Percentiles rank a stretch among this genome's conserved stretches.
These are phyloP conservation scores for Bromus sterilis DNA, from an alignment of 176 grass and related monocot species.

Conservation along the genomic window DNA sequence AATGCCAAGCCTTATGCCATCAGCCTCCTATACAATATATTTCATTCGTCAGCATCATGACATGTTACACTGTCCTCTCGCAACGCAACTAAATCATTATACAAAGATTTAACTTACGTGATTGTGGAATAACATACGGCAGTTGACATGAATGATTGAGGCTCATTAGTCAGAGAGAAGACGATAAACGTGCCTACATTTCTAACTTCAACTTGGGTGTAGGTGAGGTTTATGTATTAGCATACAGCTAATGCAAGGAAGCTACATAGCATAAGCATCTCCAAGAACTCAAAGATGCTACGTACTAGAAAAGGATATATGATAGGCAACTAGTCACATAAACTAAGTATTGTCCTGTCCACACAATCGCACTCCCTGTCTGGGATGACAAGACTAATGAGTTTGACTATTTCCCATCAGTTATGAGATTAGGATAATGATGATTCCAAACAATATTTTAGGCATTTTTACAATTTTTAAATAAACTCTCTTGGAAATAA, in stretches of 20 bases:
- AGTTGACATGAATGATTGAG: background rate
- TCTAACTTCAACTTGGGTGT: background rate
- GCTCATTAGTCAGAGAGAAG: background rate
- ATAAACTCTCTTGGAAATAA: background rate
- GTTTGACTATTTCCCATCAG: background rate
- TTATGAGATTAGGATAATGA: background rate
- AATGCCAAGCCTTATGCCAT: background rate
- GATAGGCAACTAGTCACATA: background rate
- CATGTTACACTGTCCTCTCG: background rate
- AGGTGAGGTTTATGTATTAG: background rate
- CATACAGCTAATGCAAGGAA: background rate
- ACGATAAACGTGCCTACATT: background rate
- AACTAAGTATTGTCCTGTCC: background rate
- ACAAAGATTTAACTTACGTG: background rate
- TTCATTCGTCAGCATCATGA: background rate
- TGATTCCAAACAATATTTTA: background rate
- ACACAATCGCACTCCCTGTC: background rate
- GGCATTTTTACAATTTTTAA: background rate
- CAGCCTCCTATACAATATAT: background rate
- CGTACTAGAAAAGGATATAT: background rate
- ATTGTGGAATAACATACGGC: background rate
- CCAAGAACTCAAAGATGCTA: background rate
- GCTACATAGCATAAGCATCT: background rate
- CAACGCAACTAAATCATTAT: background rate
- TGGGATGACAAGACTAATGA: background rate